Conservation (phyloP, 306 rosid genomes). For the Cicer arietinum region DNA sequence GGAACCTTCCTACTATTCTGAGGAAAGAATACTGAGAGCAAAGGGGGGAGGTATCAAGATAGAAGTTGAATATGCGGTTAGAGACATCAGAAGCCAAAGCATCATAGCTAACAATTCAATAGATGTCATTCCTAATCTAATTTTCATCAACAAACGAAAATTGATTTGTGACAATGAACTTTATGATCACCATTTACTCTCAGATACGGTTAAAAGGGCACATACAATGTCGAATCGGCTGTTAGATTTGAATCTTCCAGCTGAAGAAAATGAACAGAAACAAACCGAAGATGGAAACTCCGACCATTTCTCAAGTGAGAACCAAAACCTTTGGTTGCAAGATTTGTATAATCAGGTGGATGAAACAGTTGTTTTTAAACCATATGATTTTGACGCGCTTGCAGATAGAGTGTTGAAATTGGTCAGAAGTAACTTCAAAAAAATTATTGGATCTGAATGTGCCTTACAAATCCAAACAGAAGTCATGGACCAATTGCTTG, state of each 20-base stretch:
- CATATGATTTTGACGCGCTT: slow-evolving; percentile 71
- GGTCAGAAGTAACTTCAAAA: slow-evolving; percentile 59
- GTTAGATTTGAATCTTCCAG: slow-evolving; percentile 92
- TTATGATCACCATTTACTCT: slow-evolving; percentile 51
- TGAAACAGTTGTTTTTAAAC: slow-evolving; percentile 72
- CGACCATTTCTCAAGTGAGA: slow-evolving; percentile 53
- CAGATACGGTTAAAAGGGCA: slow-evolving; percentile 69
- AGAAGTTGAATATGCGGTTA: slow-evolving; percentile 52
- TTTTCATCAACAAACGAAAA: slow-evolving; percentile 75
- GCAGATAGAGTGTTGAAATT: slow-evolving; percentile 59
- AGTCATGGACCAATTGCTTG: slow-evolving; percentile 74
- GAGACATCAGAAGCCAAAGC: slow-evolving; percentile 52
- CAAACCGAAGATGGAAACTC: slow-evolving; percentile 46
- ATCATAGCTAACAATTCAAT: slow-evolving; percentile 43
- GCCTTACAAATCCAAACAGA: slow-evolving; percentile 61
- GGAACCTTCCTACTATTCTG: slow-evolving; percentile 59
- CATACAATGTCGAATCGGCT: slow-evolving; percentile 57
- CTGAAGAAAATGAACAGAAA: slow-evolving; percentile 61
- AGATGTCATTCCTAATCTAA: slow-evolving; percentile 49
- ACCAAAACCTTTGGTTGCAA: slow-evolving; percentile 72
- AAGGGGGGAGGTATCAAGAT: slow-evolving; percentile 64
- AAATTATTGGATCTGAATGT: slow-evolving; percentile 54
- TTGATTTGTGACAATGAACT: slow-evolving; percentile 52
- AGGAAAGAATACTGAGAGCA: slow-evolving; percentile 65
- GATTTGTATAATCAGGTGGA: slow-evolving; percentile 59